phyloP scores from a whole-genome alignment of 1,284 basidiomycete species.

The Apiotrichum veenhuisii region DNA sequence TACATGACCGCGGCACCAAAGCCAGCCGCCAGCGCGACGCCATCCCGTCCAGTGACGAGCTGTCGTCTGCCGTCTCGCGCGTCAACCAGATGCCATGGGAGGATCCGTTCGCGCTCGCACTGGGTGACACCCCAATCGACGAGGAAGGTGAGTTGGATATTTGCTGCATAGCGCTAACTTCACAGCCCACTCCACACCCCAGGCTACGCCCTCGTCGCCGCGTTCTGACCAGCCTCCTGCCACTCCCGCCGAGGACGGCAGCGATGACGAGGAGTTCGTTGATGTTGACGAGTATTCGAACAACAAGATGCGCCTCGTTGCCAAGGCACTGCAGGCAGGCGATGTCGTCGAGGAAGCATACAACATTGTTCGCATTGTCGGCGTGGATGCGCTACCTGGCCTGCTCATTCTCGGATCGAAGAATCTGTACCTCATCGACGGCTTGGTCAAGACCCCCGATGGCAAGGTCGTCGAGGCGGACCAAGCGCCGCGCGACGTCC shows the following conservation, averaged over 20 bases:
- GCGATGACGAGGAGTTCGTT: slow-evolving; percentile 28
- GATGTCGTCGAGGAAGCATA: slow-evolving; percentile 81
- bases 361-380: slow-evolving; percentile 78
- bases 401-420: slow-evolving; percentile 78
- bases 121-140: slow-evolving; percentile 60
- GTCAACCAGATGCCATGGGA: slow-evolving; percentile 73
- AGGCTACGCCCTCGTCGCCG: background rate
- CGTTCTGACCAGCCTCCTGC: background rate
- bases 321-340: slow-evolving; percentile 66
- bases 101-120: slow-evolving; percentile 68
- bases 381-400: slow-evolving; percentile 77
- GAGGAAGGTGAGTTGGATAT: slow-evolving; percentile 55
- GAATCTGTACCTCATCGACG: slow-evolving; percentile 87
- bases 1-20: background rate
- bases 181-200: no score
- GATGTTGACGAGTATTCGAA: slow-evolving; percentile 54
- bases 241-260: background rate
- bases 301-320: slow-evolving; percentile 60
- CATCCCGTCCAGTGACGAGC: slow-evolving; percentile 60
- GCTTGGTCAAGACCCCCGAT: slow-evolving; percentile 78
- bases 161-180: background rate
- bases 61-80: slow-evolving; percentile 59
- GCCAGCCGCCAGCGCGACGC: slow-evolving; percentile 51
- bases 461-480: slow-evolving; percentile 86
- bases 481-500: slow-evolving; percentile 75